Evolutionary conservation across 768 basidiomycete species (phyloP).

Genomic region (Tephrocybe sp.): DNA sequence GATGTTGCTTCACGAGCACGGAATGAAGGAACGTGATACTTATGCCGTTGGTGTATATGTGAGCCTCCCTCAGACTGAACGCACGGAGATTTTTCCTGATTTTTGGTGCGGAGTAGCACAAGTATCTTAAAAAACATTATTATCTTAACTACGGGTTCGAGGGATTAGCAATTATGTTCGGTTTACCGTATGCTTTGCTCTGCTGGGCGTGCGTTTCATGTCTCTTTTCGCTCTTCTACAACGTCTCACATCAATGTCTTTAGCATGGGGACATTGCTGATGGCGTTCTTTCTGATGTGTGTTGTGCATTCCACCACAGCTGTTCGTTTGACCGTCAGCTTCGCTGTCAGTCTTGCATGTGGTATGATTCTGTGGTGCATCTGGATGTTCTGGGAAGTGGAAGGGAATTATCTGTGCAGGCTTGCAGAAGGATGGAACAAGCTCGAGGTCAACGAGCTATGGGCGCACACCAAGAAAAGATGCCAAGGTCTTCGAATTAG

Average conservation of each 20-base stretch:
- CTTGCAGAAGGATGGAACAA: too few relatives aligned
- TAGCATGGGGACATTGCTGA: constrained; percentile 23
- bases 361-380: constrained; percentile 22
- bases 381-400: constrained; percentile 17
- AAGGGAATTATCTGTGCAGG: too few relatives aligned
- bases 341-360: constrained; percentile 6
- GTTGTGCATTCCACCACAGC: constrained; percentile 16
- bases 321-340: constrained; percentile 15
- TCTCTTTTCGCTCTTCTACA: background rate
- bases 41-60: constrained; percentile 12
- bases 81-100: background rate
- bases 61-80: background rate
- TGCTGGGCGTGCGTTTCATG: constrained; percentile 18
- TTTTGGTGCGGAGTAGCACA: background rate
- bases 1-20: background rate
- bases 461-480: too few relatives aligned
- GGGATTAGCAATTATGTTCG: constrained; percentile 6
- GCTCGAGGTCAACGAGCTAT: too few relatives aligned
- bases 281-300: constrained; percentile 24
- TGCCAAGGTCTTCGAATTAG: too few relatives aligned
- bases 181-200: constrained; percentile 9
- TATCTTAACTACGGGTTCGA: constrained; percentile 4
- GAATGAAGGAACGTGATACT: constrained; percentile 14
- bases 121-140: constrained; percentile 8
- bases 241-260: background rate